These are phyloP conservation scores for Ceraceosorus guamensis DNA, from an alignment of 1,284 basidiomycete species.

Conservation along the genomic window DNA sequence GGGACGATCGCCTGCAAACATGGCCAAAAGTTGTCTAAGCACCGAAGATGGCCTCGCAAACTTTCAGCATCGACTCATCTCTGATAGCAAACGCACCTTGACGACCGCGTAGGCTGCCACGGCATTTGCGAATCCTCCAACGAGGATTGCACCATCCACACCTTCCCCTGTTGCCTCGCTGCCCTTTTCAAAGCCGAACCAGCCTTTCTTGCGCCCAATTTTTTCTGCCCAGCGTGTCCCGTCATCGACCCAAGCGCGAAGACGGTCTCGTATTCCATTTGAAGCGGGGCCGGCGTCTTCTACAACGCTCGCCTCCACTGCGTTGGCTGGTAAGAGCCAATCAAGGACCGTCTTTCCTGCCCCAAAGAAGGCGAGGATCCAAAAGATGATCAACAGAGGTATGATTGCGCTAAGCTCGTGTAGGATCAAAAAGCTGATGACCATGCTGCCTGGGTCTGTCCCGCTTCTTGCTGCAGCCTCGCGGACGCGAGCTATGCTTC, in stretches of 20 bases:
- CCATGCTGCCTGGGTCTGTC: constrained; percentile 67
- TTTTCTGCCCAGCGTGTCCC: constrained; percentile 58
- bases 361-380: constrained; percentile 61
- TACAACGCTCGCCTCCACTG: not conserved
- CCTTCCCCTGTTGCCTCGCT: constrained; percentile 1
- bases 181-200: constrained; percentile 69
- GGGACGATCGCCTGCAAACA: constrained; percentile 70
- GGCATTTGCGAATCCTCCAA: constrained; percentile 38
- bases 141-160: constrained; percentile 52
- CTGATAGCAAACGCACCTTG: constrained; percentile 58
- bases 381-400: constrained; percentile 70
- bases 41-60: too few species aligned
- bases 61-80: not conserved
- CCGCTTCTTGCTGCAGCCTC: constrained; percentile 47
- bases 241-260: constrained; percentile 7
- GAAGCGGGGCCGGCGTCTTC: not conserved
- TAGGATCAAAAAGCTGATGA: constrained; percentile 70
- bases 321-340: constrained; percentile 20
- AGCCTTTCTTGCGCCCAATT: constrained; percentile 69
- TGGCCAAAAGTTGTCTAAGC: too few species aligned
- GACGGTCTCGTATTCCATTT: not conserved
- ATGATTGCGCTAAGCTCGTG: constrained; percentile 80
- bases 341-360: constrained; percentile 64
- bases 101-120: constrained; percentile 75
- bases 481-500: constrained; percentile 13